Conservation (phyloP, 2,329 filamentous ascomycete species). For the Ustilaginoidea virens region DNA sequence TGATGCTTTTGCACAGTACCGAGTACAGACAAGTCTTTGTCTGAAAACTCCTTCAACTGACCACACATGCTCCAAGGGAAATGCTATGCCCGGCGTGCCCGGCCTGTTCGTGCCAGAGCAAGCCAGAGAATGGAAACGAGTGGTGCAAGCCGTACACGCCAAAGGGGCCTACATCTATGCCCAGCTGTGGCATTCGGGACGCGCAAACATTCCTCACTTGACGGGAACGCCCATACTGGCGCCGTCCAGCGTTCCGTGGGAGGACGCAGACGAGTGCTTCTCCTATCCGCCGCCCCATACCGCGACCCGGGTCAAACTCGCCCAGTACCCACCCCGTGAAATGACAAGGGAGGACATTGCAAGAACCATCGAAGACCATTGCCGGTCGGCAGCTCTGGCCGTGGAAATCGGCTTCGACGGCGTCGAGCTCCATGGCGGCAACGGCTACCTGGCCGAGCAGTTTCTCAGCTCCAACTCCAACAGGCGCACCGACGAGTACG, state of each 20-base stretch:
- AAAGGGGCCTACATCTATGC: constrained; percentile 43
- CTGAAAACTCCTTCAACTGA: neutral
- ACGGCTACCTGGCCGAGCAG: constrained; percentile 24
- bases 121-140: constrained; percentile 38
- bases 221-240: constrained; percentile 21
- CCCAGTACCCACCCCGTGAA: constrained; percentile 13
- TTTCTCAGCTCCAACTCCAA: constrained; percentile 22
- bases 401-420: constrained; percentile 36
- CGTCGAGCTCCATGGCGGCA: constrained; percentile 24
- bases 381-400: constrained; percentile 23
- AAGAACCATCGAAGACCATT: constrained; percentile 15
- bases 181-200: constrained; percentile 39
- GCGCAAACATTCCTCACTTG: constrained; percentile 20
- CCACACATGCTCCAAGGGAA: constrained; percentile 9
- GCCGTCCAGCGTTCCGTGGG: constrained; percentile 27
- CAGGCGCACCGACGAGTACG: constrained; percentile 20
- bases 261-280: constrained; percentile 25
- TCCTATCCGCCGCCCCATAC: constrained; percentile 18
- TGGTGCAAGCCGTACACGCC: constrained; percentile 46
- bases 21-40: too few relatives aligned
- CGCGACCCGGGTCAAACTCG: constrained; percentile 23
- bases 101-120: constrained; percentile 41
- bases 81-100: constrained; percentile 30
- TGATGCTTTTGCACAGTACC: too few relatives aligned
- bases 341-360: constrained; percentile 26